These are phyloP conservation scores for Acer negundo DNA, from an alignment of 345 rosid species.

Conservation along the genomic window DNA sequence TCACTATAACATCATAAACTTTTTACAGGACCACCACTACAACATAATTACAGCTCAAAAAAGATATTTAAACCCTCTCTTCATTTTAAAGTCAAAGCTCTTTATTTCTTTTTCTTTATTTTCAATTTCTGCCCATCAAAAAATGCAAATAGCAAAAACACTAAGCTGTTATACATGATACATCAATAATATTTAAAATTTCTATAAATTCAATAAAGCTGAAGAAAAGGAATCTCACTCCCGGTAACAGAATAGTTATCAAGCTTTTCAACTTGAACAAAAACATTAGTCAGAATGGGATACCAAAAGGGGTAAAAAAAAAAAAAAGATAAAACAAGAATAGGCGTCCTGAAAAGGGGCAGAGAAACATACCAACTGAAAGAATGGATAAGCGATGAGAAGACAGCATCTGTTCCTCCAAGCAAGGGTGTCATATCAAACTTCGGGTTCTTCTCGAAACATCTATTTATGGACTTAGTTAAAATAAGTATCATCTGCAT, in stretches of 20 bases:
- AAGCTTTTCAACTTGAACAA: not conserved
- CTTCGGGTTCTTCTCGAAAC: constrained; percentile 96
- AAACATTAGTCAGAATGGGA: constrained; percentile 6
- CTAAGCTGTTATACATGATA: not conserved
- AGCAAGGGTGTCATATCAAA: constrained; percentile 98
- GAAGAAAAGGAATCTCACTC: not conserved
- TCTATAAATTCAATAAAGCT: not conserved
- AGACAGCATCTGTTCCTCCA: constrained; percentile 98
- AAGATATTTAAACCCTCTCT: not conserved
- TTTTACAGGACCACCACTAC: too few species aligned
- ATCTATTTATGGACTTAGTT: constrained; percentile 91
- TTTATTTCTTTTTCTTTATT: not conserved
- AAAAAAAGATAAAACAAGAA: not conserved
- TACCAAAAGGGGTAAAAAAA: not conserved
- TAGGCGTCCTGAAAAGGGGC: not conserved
- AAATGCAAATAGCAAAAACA: not conserved
- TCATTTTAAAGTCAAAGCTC: not conserved
- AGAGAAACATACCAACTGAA: constrained; percentile 83
- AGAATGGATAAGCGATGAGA: constrained; percentile 96
- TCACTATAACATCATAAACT: not conserved
- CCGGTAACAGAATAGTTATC: not conserved
- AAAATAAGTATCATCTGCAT: constrained; percentile 96
- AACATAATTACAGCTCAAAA: not conserved
- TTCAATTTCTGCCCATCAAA: not conserved
- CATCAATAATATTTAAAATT: not conserved